phyloP scores from a whole-genome alignment of 108 stramenopile species.

The Fistulifera pelliculosa region DNA sequence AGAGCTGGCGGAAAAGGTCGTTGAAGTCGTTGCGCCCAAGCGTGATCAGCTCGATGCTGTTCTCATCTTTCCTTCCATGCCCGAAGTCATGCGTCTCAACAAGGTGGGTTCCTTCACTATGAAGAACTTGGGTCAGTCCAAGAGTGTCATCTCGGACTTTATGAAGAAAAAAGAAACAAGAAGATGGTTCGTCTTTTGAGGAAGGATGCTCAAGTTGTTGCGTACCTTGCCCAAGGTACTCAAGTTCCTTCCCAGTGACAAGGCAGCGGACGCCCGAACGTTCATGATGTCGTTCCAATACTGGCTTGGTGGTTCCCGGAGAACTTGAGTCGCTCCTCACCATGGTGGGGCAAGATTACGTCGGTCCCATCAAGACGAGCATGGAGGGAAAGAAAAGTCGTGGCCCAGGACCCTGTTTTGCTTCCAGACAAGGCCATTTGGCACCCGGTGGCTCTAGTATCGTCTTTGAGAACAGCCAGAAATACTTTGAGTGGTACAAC shows the following conservation, averaged over 20 bases:
- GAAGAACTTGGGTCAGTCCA: slow-evolving; percentile 93
- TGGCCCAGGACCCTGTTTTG: slow-evolving; percentile 83
- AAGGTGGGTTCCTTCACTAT: slow-evolving; percentile 94
- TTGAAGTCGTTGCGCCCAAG: slow-evolving; percentile 80
- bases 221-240: slow-evolving; percentile 94
- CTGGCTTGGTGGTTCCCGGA: slow-evolving; percentile 93
- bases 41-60: slow-evolving; percentile 89
- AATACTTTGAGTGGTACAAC: slow-evolving; percentile 94
- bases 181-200: slow-evolving; percentile 93
- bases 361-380: slow-evolving; percentile 61
- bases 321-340: slow-evolving; percentile 88
- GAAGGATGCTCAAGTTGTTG: slow-evolving; percentile 96
- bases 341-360: slow-evolving; percentile 90
- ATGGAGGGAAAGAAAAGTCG: slow-evolving; percentile 76
- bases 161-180: slow-evolving; percentile 98
- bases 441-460: slow-evolving; percentile 90
- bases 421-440: slow-evolving; percentile 97
- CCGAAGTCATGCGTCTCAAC: slow-evolving; percentile 96
- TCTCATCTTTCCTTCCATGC: slow-evolving; percentile 93
- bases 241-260: slow-evolving; percentile 93
- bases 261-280: slow-evolving; percentile 92
- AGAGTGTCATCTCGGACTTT: slow-evolving; percentile 92
- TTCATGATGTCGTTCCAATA: slow-evolving; percentile 99
- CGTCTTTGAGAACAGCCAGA: slow-evolving; percentile 78
- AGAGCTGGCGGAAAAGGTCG: slow-evolving; percentile 94